These are phyloP conservation scores for Picea sitchensis DNA, from an alignment of 75 land plant species.

Conservation along the genomic window DNA sequence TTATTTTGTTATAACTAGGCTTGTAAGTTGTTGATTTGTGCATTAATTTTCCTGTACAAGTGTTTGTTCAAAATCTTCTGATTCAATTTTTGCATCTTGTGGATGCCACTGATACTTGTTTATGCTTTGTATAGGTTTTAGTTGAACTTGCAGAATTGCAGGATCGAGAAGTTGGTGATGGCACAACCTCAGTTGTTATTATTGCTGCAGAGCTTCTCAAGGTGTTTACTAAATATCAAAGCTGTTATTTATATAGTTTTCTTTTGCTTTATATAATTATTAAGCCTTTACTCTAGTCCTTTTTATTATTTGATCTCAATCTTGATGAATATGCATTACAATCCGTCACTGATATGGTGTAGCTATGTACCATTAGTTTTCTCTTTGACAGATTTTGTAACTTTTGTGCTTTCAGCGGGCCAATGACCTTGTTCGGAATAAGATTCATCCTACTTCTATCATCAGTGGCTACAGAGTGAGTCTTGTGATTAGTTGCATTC, in stretches of 20 bases:
- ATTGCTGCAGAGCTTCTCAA: conserved; percentile 93
- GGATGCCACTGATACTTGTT: not conserved
- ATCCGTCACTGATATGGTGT: not conserved
- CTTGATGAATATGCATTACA: not conserved
- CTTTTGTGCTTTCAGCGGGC: conserved; percentile 64
- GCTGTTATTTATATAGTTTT: not conserved
- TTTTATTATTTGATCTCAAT: not conserved
- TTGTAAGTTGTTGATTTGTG: not conserved
- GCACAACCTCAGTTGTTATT: conserved; percentile 96
- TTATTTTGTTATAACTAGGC: not conserved
- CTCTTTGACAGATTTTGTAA: not conserved
- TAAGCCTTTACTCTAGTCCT: not conserved
- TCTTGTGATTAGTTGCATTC: conserved; percentile 2
- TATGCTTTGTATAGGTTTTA: conserved; percentile 51
- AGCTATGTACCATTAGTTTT: not conserved
- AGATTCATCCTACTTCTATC: conserved; percentile 98
- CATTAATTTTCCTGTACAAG: not conserved
- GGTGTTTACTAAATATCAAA: conserved; percentile 26
- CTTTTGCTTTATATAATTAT: not conserved
- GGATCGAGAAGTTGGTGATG: conserved; percentile 98
- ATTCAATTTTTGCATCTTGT: not conserved
- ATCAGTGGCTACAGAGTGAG: conserved; percentile 95
- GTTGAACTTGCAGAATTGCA: conserved; percentile 97
- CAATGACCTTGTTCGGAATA: conserved; percentile 89
- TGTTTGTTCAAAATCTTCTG: not conserved